Evolutionary conservation across 768 basidiomycete genomes (phyloP).

Genomic region (Cystobasidium tubakii): DNA sequence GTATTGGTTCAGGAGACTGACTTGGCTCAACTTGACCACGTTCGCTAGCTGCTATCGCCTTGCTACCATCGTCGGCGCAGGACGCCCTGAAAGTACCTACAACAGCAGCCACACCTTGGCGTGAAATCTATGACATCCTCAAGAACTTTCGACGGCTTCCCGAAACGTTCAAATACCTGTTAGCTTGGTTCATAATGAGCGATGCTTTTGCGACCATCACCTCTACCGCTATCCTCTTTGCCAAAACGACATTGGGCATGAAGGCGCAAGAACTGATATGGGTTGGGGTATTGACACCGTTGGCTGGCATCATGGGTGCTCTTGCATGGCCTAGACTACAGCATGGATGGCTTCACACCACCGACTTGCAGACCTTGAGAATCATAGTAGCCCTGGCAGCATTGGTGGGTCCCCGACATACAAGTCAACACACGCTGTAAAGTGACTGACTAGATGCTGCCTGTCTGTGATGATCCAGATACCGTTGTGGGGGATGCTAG

Average conservation of each 20-base stretch:
- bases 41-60: conserved; percentile 27
- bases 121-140: conserved; percentile 62
- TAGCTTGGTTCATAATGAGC: conserved; percentile 89
- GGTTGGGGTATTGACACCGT: conserved; percentile 51
- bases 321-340: conserved; percentile 74
- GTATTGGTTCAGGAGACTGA: too few relatives aligned
- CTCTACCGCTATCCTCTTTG: conserved; percentile 84
- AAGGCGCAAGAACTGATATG: conserved; percentile 59
- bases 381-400: conserved; percentile 64
- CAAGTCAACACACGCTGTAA: too few relatives aligned
- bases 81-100: not conserved
- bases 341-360: conserved; percentile 51
- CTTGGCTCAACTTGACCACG: not conserved
- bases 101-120: not conserved
- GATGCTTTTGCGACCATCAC: conserved; percentile 85
- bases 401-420: conserved; percentile 71
- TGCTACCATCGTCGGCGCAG: conserved; percentile 12
- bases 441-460: too few relatives aligned
- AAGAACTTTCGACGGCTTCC: conserved; percentile 66
- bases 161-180: conserved; percentile 81
- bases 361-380: conserved; percentile 64
- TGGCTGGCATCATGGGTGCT: conserved; percentile 73
- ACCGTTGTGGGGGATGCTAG: conserved; percentile 57
- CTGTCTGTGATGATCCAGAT: conserved; percentile 14
- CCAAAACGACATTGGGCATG: conserved; percentile 81